phyloP scores from a whole-genome alignment of 345 rosid genomes.

The Euphorbia lathyris region DNA sequence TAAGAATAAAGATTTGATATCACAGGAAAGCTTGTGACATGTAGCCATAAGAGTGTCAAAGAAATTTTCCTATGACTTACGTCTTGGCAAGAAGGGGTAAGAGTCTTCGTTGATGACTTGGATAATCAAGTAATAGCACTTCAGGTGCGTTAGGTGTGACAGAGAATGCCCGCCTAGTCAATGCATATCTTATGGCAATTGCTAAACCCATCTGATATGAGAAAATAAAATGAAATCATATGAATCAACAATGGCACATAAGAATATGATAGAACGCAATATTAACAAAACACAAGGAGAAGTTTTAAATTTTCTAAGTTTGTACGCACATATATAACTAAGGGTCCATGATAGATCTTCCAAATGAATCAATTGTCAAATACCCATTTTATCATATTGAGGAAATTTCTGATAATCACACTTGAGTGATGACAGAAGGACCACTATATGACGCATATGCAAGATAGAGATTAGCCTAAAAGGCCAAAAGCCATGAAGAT shows the following conservation, averaged over 20 bases:
- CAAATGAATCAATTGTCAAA: background rate
- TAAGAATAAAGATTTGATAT: background rate
- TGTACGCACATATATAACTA: background rate
- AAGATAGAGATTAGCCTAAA: background rate
- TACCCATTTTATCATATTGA: background rate
- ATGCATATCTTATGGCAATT: slow-evolving; percentile 74
- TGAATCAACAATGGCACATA: background rate
- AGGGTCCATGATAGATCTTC: background rate
- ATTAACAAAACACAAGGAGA: background rate
- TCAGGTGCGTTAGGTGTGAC: slow-evolving; percentile 65
- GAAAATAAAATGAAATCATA: slow-evolving; percentile 6
- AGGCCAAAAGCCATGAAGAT: background rate
- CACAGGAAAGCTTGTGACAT: background rate
- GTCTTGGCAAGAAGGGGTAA: slow-evolving; percentile 92
- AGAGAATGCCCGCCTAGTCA: slow-evolving; percentile 86
- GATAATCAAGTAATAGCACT: slow-evolving; percentile 88
- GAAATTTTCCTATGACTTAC: slow-evolving; percentile 37
- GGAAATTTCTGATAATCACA: background rate
- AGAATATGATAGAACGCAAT: background rate
- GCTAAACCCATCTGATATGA: slow-evolving; percentile 63
- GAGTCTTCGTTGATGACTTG: slow-evolving; percentile 87
- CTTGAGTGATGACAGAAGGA: background rate
- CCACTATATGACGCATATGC: background rate
- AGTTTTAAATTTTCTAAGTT: background rate
- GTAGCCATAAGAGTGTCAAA: background rate